phyloP scores from a whole-genome alignment of 345 rosid species.

The Camelina sativa region DNA sequence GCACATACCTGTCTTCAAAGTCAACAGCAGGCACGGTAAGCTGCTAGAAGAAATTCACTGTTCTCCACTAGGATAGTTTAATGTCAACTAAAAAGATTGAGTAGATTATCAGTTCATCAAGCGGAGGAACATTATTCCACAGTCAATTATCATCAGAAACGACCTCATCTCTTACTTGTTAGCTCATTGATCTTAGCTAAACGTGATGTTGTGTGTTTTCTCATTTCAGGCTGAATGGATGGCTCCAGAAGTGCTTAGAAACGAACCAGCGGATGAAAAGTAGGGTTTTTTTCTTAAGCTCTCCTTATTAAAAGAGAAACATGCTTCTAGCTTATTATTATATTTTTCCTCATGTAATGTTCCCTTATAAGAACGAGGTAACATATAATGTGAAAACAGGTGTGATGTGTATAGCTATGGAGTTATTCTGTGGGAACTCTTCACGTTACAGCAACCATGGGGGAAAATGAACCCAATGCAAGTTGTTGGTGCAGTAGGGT shows the following conservation, averaged over 20 bases:
- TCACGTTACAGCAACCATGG: conserved; percentile 89
- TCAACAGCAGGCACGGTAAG: conserved; percentile 98
- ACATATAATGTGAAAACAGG: conserved; percentile 56
- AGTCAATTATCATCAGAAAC: conserved; percentile 5
- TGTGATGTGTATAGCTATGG: conserved; percentile 95
- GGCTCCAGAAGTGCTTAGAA: conserved; percentile 98
- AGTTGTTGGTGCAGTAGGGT: conserved; percentile 99
- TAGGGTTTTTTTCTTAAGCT: conserved; percentile 36
- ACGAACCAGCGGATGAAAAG: conserved; percentile 98
- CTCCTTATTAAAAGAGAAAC: not conserved
- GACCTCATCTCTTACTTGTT: conserved; percentile 7
- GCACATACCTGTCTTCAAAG: conserved; percentile 90
- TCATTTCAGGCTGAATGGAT: conserved; percentile 93
- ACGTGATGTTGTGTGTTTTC: conserved; percentile 11
- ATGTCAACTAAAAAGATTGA: not conserved
- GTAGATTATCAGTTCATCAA: not conserved
- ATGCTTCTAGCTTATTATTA: conserved; percentile 8
- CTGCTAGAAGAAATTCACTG: conserved; percentile 20
- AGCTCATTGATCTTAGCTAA: not conserved
- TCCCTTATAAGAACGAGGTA: not conserved
- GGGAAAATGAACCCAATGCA: conserved; percentile 99
- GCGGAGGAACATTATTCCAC: not conserved
- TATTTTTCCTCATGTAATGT: not conserved
- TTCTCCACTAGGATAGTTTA: conserved; percentile 9
- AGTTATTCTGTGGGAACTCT: conserved; percentile 95